phyloP scores from a whole-genome alignment of 2,329 filamentous ascomycete species.

The Lomentospora prolificans region DNA sequence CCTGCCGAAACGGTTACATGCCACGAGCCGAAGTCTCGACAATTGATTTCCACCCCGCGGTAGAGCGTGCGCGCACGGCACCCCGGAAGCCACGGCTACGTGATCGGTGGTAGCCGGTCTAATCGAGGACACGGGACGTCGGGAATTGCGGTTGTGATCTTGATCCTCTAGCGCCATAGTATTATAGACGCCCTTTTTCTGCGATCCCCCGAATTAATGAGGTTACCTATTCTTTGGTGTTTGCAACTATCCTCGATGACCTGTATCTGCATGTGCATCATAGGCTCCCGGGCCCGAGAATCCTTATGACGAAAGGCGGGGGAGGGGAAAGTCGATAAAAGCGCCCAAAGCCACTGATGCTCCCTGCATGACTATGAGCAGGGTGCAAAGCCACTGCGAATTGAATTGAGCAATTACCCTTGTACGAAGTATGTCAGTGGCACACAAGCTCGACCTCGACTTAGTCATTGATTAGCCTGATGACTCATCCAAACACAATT shows the following conservation, averaged over 20 bases:
- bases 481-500: neutral
- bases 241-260: too few relatives aligned
- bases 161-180: too few relatives aligned
- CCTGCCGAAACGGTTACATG: neutral
- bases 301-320: conserved; percentile 1
- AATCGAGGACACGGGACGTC: too few relatives aligned
- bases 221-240: too few relatives aligned
- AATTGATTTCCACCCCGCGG: neutral
- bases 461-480: neutral
- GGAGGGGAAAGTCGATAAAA: neutral
- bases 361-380: neutral
- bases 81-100: neutral
- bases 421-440: neutral
- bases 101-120: too few relatives aligned
- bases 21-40: neutral
- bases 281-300: neutral
- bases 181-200: too few relatives aligned
- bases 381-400: too few relatives aligned
- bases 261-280: too few relatives aligned
- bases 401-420: too few relatives aligned
- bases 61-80: neutral
- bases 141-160: too few relatives aligned
- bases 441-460: neutral
- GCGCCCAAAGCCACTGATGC: neutral
- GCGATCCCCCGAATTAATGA: too few relatives aligned